Evolutionary conservation across 2,329 filamentous ascomycete species (phyloP).

Genomic region (Cryphonectria japonica): DNA sequence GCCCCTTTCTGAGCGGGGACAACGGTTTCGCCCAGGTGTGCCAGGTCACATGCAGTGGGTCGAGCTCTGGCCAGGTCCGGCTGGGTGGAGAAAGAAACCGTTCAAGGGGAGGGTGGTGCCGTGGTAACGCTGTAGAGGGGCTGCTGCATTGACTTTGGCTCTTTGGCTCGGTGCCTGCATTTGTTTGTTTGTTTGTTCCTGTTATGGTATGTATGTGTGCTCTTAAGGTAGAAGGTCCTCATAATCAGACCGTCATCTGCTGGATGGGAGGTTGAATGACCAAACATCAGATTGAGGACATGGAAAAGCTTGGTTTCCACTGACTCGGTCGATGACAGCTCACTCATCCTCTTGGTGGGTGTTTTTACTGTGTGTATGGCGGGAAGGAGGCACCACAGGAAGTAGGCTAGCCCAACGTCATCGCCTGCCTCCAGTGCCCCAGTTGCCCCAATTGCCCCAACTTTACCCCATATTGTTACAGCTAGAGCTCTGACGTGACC

Average conservation of each 20-base stretch:
- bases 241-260: slow-evolving; percentile 23
- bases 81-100: neutral
- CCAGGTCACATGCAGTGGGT: neutral
- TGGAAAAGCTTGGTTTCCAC: neutral
- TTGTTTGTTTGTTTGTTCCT: slow-evolving; percentile 12
- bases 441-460: neutral
- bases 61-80: neutral
- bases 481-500: slow-evolving; percentile 20
- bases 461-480: slow-evolving; percentile 2
- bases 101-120: neutral
- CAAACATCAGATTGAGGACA: neutral
- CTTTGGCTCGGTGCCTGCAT: slow-evolving; percentile 16
- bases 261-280: neutral
- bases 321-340: too few relatives aligned
- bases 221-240: slow-evolving; percentile 13
- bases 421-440: neutral
- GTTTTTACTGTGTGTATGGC: neutral
- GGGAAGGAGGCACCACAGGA: neutral
- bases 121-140: neutral
- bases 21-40: neutral
- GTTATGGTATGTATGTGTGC: slow-evolving; percentile 9
- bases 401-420: slow-evolving; percentile 11
- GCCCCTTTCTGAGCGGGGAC: slow-evolving; percentile 5
- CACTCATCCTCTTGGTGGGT: too few relatives aligned
- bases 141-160: neutral